Conservation (phyloP, 1,139 yeast species). For the Yamadazyma conglobata region DNA sequence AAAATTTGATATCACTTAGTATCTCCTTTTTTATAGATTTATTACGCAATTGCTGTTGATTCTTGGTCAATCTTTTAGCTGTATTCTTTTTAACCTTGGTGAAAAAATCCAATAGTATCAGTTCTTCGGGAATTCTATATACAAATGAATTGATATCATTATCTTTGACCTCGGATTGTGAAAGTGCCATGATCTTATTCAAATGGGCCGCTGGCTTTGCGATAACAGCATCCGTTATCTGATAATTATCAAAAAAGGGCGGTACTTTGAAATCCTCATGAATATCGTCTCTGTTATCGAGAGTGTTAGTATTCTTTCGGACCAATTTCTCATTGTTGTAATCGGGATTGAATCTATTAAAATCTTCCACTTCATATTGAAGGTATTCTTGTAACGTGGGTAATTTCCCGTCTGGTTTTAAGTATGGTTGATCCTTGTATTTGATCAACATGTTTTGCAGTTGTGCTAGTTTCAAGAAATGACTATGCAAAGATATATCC, state of each 20-base stretch:
- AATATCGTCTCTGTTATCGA: constrained; percentile 21
- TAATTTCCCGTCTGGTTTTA: constrained; percentile 16
- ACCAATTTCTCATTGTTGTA: constrained; percentile 14
- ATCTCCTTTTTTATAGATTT: constrained; percentile 21
- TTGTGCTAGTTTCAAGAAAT: constrained; percentile 35
- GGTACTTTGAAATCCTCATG: constrained; percentile 36
- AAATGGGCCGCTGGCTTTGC: constrained; percentile 27
- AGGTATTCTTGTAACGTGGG: constrained; percentile 31
- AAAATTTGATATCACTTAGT: constrained; percentile 22
- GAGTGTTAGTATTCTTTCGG: constrained; percentile 14
- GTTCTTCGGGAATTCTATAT: constrained; percentile 67
- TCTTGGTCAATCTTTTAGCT: constrained; percentile 13
- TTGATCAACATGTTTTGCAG: constrained; percentile 58
- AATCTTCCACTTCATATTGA: constrained; percentile 26
- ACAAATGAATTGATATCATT: constrained; percentile 37
- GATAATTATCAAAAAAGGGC: constrained; percentile 40
- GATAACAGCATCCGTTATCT: constrained; percentile 45
- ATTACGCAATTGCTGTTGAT: constrained; percentile 5
- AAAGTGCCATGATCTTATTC: constrained; percentile 36
- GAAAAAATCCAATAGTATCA: constrained; percentile 72
- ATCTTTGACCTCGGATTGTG: constrained; percentile 25
- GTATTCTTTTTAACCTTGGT: constrained; percentile 40
- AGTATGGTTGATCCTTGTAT: constrained; percentile 64
- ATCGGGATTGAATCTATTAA: constrained; percentile 15
- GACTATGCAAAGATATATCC: constrained; percentile 44